Percentiles rank a stretch among this genome's conserved stretches.
These are phyloP conservation scores for Pseudogymnoascus sp. DNA, from an alignment of 2,329 filamentous ascomycete genomes.

Conservation along the genomic window DNA sequence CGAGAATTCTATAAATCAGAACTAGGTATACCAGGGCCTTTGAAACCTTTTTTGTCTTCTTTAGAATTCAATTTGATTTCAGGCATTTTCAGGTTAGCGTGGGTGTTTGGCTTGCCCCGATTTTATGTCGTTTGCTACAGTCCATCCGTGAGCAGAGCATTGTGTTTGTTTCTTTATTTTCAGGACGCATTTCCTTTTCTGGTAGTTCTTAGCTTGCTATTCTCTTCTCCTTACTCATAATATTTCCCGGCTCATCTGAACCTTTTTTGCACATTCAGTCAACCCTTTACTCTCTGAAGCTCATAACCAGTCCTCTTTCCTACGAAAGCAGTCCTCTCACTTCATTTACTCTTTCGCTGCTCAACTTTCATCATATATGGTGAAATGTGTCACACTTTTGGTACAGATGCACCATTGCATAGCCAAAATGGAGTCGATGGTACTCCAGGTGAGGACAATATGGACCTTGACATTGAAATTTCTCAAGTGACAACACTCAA, in stretches of 20 bases:
- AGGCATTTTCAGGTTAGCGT: not conserved
- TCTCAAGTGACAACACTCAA: not conserved
- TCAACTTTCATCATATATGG: not conserved
- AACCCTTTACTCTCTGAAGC: not conserved
- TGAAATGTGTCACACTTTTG: not conserved
- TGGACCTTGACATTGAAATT: not conserved
- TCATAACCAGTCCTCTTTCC: not conserved
- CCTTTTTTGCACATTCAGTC: not conserved
- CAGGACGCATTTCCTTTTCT: not conserved
- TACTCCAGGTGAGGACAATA: not conserved
- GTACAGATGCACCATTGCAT: not conserved
- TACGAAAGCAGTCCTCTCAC: not conserved
- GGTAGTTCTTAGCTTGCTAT: not conserved
- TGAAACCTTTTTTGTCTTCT: not conserved
- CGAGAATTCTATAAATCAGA: not conserved
- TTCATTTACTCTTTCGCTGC: not conserved
- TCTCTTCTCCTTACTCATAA: not conserved
- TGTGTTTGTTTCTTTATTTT: not conserved
- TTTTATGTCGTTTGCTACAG: not conserved
- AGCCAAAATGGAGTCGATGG: not conserved
- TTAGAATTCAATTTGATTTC: not conserved
- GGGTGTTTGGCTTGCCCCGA: not conserved
- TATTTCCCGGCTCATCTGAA: not conserved
- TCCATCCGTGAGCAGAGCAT: not conserved
- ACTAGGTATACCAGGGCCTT: not conserved